Percentiles rank a stretch among this genome's conserved stretches.
Conservation (phyloP, 331 rosid species). For the Malus hybrid region DNA sequence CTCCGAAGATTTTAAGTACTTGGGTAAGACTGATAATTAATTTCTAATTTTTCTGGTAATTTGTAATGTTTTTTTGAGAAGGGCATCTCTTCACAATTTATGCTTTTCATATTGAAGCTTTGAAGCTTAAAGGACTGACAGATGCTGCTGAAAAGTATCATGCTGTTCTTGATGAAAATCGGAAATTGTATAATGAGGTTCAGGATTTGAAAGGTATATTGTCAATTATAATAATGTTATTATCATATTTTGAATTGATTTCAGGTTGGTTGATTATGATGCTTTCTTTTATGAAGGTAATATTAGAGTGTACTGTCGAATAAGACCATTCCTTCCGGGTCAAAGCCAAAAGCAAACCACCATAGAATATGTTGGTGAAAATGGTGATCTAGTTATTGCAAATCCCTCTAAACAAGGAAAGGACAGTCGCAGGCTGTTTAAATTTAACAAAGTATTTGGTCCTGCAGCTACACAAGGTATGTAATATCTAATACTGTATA, state of each 20-base stretch:
- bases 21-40: constrained; percentile 46
- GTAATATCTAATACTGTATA: too few relatives aligned
- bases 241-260: background rate
- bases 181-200: constrained; percentile 87
- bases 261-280: constrained; percentile 10
- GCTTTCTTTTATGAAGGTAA: constrained; percentile 44
- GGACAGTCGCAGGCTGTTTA: constrained; percentile 65
- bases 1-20: constrained; percentile 58
- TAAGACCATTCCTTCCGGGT: constrained; percentile 93
- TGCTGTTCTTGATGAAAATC: constrained; percentile 69
- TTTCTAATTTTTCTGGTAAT: background rate
- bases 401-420: constrained; percentile 93
- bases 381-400: constrained; percentile 77
- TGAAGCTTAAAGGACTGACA: constrained; percentile 51
- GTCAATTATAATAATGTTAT: background rate
- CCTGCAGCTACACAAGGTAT: too few relatives aligned
- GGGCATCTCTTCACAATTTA: constrained; percentile 1
- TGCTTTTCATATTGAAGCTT: constrained; percentile 19
- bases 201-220: constrained; percentile 86
- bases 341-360: constrained; percentile 75
- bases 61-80: background rate
- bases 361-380: constrained; percentile 80
- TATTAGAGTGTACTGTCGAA: constrained; percentile 93
- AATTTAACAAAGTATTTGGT: too few relatives aligned
- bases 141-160: constrained; percentile 79